Conservation (phyloP, 306 rosid species). For the Canavalia gladiata region DNA sequence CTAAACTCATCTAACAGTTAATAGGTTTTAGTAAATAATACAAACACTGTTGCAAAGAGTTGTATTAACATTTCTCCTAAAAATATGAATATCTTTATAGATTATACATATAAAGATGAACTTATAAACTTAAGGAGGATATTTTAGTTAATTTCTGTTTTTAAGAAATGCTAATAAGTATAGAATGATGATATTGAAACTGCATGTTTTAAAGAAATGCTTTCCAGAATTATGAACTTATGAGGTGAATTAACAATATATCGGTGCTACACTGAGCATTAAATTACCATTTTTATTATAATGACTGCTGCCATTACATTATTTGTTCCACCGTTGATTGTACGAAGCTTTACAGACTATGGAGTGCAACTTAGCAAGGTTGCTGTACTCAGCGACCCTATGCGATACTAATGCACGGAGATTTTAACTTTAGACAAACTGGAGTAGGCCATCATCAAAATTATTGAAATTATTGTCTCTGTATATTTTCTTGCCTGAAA, state of each 20-base stretch:
- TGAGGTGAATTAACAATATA: background rate
- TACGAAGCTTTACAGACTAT: background rate
- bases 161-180: background rate
- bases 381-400: background rate
- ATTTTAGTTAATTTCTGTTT: background rate
- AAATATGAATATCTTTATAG: background rate
- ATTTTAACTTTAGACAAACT: conserved; percentile 10
- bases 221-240: background rate
- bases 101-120: background rate
- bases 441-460: conserved; percentile 24
- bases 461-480: conserved; percentile 37
- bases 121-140: background rate
- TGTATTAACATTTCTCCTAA: too few species aligned
- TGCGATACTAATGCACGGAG: background rate
- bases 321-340: background rate
- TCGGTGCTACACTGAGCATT: background rate
- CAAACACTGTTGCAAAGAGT: background rate
- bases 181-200: background rate
- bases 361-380: background rate
- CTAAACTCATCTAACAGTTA: too few species aligned
- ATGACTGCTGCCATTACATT: background rate
- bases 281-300: background rate
- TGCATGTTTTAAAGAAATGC: background rate
- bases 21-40: too few species aligned
- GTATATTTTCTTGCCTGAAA: background rate